These are phyloP conservation scores for Isabelozyma heimii DNA, from an alignment of 805 yeast species.

Conservation along the genomic window DNA sequence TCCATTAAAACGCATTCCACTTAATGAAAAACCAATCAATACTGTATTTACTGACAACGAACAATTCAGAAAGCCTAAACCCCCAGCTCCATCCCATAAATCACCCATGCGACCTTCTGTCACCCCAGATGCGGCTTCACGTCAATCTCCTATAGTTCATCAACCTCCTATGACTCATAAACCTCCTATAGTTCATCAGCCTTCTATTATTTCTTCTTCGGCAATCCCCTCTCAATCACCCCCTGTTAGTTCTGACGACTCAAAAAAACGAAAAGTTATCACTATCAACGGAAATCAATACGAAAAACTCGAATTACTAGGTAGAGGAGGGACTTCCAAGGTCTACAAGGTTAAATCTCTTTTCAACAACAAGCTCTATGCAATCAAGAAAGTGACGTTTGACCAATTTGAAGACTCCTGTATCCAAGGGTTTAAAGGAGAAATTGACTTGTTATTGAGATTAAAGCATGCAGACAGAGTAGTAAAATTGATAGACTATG, in stretches of 20 bases:
- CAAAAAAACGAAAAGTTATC: conserved; percentile 24
- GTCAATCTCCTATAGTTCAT: neutral
- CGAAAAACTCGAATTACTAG: conserved; percentile 74
- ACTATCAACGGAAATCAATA: conserved; percentile 58
- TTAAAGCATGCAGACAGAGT: conserved; percentile 65
- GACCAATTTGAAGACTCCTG: conserved; percentile 79
- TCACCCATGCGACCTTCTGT: neutral
- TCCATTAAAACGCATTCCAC: neutral
- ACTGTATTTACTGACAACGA: conserved; percentile 8
- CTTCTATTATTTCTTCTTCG: neutral
- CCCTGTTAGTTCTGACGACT: conserved; percentile 10
- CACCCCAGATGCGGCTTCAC: neutral
- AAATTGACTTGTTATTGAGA: conserved; percentile 68
- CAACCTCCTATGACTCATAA: neutral
- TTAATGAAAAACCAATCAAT: neutral
- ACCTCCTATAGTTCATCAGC: neutral
- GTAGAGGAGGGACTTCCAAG: conserved; percentile 90
- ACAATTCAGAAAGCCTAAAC: conserved; percentile 33
- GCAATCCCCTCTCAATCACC: neutral
- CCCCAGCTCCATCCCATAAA: conserved; percentile 10
- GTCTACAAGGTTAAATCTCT: conserved; percentile 72
- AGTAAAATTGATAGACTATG: conserved; percentile 72
- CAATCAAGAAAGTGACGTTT: conserved; percentile 76
- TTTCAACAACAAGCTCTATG: conserved; percentile 58
- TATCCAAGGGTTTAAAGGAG: conserved; percentile 81